Evolutionary conservation across 352 stramenopile species (phyloP).

Genomic region (Paralagenidium karlingii): DNA sequence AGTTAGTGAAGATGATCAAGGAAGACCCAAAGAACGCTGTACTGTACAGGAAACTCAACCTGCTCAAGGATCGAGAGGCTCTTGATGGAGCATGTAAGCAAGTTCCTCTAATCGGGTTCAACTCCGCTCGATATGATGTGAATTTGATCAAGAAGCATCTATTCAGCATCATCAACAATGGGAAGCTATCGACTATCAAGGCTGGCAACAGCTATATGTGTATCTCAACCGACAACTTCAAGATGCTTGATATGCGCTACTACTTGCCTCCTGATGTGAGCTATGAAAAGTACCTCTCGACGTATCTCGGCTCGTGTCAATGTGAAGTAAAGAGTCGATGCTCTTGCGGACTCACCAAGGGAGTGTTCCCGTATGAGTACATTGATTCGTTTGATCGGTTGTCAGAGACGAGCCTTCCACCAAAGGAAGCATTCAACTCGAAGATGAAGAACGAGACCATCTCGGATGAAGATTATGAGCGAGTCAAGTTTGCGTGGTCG

Average conservation of each 20-base stretch:
- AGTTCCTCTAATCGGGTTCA: too few species aligned
- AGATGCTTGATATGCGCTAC: not conserved
- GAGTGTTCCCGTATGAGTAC: conserved; percentile 1
- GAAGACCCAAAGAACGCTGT: too few species aligned
- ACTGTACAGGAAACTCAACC: too few species aligned
- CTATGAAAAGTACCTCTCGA: not conserved
- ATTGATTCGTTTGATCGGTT: not conserved
- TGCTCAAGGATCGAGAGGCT: too few species aligned
- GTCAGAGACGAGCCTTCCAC: not conserved
- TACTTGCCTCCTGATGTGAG: not conserved
- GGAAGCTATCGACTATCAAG: not conserved
- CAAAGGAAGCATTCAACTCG: not conserved
- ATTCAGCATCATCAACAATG: not conserved
- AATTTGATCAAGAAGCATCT: not conserved
- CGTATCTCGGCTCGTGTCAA: not conserved
- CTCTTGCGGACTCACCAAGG: not conserved
- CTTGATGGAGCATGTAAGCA: too few species aligned
- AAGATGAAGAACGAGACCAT: too few species aligned
- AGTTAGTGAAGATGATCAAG: too few species aligned
- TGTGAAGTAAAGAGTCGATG: not conserved
- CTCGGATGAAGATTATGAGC: not conserved
- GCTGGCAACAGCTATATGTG: conserved; percentile 1
- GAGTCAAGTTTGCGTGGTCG: not conserved
- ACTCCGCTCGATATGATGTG: not conserved
- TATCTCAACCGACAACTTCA: not conserved